Conservation (phyloP, 352 stramenopile species). For the Blastocystis sp. region DNA sequence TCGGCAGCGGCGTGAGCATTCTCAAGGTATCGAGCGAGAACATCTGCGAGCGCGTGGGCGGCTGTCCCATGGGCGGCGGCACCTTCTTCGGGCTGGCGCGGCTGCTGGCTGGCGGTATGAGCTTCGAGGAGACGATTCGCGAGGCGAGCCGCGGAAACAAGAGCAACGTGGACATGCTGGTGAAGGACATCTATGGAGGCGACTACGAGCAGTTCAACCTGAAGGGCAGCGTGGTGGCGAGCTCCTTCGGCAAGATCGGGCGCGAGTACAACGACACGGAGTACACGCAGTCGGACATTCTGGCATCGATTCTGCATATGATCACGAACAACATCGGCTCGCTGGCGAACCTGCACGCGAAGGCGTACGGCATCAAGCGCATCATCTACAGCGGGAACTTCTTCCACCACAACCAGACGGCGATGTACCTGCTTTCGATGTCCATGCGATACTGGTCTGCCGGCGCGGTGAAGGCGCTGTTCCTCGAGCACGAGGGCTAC, state of each 20-base stretch:
- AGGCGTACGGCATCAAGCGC: conserved; percentile 88
- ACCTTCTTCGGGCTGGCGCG: conserved; percentile 97
- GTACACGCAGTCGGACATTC: conserved; percentile 44
- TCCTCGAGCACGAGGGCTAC: conserved; percentile 94
- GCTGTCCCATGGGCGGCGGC: conserved; percentile 93
- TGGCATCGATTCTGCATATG: conserved; percentile 84
- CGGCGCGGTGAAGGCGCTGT: conserved; percentile 84
- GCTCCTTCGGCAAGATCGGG: conserved; percentile 83
- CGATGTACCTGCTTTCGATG: conserved; percentile 81
- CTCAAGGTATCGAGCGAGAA: conserved; percentile 85
- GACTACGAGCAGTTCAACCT: conserved; percentile 89
- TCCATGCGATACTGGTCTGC: conserved; percentile 98
- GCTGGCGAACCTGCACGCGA: conserved; percentile 94
- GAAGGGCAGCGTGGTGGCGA: conserved; percentile 83
- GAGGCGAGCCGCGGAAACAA: conserved; percentile 77
- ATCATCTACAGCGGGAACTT: conserved; percentile 97
- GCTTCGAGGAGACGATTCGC: conserved; percentile 80
- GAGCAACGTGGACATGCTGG: conserved; percentile 87
- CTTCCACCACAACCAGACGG: conserved; percentile 92
- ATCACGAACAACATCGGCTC: conserved; percentile 96
- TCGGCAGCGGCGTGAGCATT: conserved; percentile 95
- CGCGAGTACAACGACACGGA: conserved; percentile 47
- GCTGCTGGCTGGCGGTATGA: conserved; percentile 79
- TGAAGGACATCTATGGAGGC: conserved; percentile 97
- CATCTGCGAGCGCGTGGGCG: conserved; percentile 92